These are phyloP conservation scores for Skeletonema menzelii DNA, from an alignment of 108 stramenopile species.

Conservation along the genomic window DNA sequence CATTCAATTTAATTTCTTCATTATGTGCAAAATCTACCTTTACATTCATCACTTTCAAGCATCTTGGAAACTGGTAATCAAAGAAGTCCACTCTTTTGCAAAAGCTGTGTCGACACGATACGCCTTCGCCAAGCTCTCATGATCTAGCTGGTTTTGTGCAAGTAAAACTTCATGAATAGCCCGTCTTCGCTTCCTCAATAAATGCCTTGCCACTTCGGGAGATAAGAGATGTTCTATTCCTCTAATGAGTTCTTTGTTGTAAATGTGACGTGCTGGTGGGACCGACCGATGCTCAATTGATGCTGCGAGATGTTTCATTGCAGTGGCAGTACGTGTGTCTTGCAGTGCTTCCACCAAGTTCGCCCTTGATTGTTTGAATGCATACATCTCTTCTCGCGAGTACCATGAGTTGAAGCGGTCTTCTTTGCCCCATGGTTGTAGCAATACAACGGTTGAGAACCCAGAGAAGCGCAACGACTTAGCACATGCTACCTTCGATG, in stretches of 20 bases:
- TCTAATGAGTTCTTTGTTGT: not conserved
- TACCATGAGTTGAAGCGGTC: not conserved
- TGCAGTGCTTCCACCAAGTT: not conserved
- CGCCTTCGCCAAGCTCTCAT: not conserved
- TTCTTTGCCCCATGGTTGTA: not conserved
- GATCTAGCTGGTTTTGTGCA: not conserved
- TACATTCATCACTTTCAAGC: not conserved
- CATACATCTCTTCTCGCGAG: not conserved
- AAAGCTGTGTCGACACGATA: not conserved
- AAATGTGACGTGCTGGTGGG: not conserved
- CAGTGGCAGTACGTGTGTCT: not conserved
- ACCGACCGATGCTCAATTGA: not conserved
- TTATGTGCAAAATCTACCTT: not conserved
- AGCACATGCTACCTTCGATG: not conserved
- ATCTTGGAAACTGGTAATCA: not conserved
- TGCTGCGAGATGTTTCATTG: not conserved
- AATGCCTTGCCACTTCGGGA: not conserved
- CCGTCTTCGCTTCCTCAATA: not conserved
- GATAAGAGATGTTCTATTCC: not conserved
- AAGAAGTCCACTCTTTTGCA: not conserved
- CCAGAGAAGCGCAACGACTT: not conserved
- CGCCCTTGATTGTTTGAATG: not conserved
- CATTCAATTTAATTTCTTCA: not conserved
- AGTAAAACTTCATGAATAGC: not conserved
- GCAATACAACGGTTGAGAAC: not conserved